A percentile compares a stretch with the other conserved stretches of the same genome.
Conservation (phyloP, 805 yeast genomes). For the Nakazawaea siamensis region DNA sequence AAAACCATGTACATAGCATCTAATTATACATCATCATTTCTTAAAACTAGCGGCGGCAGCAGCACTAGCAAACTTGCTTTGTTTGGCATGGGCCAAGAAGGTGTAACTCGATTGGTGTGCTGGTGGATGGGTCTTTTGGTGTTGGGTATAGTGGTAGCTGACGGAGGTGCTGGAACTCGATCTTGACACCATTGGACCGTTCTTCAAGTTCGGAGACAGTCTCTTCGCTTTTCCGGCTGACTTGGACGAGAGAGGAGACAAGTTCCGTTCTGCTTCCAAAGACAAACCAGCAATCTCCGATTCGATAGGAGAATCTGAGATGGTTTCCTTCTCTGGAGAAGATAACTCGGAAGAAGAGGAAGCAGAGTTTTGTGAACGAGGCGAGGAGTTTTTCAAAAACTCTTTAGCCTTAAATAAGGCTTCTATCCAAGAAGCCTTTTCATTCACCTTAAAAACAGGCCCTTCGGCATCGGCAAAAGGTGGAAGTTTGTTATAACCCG, state of each 20-base stretch:
- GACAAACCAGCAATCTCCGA: constrained; percentile 2
- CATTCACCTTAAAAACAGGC: constrained; percentile 33
- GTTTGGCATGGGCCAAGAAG: constrained; percentile 10
- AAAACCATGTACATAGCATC: not conserved
- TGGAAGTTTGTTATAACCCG: constrained; percentile 45
- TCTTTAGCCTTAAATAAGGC: constrained; percentile 61
- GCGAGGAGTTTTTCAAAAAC: constrained; percentile 25
- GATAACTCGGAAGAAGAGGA: constrained; percentile 2
- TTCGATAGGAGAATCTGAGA: constrained; percentile 2
- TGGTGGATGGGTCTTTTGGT: constrained; percentile 9
- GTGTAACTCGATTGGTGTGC: constrained; percentile 8
- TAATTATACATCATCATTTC: constrained; percentile 3
- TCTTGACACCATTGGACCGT: not conserved
- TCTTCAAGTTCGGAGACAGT: not conserved
- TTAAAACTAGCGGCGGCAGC: constrained; percentile 15
- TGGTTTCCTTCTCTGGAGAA: constrained; percentile 2
- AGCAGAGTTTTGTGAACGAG: not conserved
- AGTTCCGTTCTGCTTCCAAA: not conserved
- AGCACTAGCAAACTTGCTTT: constrained; percentile 14
- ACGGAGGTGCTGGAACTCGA: constrained; percentile 6
- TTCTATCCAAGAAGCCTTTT: constrained; percentile 57
- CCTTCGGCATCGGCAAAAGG: constrained; percentile 18
- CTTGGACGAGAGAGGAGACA: not conserved
- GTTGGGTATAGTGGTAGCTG: constrained; percentile 9
- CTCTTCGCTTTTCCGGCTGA: not conserved